Evolutionary conservation across 2,329 filamentous ascomycete genomes (phyloP).

Genomic region (Diaporthe citriasiana): DNA sequence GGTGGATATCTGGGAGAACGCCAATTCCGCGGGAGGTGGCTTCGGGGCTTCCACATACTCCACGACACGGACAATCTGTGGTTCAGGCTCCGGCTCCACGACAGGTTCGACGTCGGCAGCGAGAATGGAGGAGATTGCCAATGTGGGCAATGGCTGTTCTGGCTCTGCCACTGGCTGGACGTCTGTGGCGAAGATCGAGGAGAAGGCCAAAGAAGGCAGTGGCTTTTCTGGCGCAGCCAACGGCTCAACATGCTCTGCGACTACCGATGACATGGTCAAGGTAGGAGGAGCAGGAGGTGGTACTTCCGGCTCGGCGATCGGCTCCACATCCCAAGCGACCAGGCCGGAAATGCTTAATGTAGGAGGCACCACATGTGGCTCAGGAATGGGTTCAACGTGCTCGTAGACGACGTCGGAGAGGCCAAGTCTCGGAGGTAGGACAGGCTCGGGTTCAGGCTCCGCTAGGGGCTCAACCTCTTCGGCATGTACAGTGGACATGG

Average conservation of each 20-base stretch:
- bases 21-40: slow-evolving; percentile 46
- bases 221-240: slow-evolving; percentile 41
- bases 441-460: slow-evolving; percentile 48
- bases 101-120: slow-evolving; percentile 43
- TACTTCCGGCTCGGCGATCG: slow-evolving; percentile 50
- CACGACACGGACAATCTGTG: slow-evolving; percentile 39
- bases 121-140: slow-evolving; percentile 39
- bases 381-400: slow-evolving; percentile 47
- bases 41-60: slow-evolving; percentile 42
- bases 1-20: slow-evolving; percentile 38
- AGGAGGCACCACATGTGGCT: slow-evolving; percentile 43
- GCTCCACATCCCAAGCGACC: slow-evolving; percentile 47
- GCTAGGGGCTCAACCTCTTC: slow-evolving; percentile 59
- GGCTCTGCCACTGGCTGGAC: slow-evolving; percentile 42
- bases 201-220: slow-evolving; percentile 35
- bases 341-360: slow-evolving; percentile 43
- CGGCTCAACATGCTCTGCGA: slow-evolving; percentile 40
- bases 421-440: slow-evolving; percentile 52
- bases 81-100: slow-evolving; percentile 41
- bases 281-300: slow-evolving; percentile 36
- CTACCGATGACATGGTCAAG: slow-evolving; percentile 43
- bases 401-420: slow-evolving; percentile 49
- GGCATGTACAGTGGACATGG: slow-evolving; percentile 60
- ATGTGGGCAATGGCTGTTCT: slow-evolving; percentile 35
- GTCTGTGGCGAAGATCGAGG: slow-evolving; percentile 42